Percentiles rank a stretch among this genome's conserved stretches.
Evolutionary conservation across 768 basidiomycete genomes (phyloP).

Genomic region (Suillus discolor): DNA sequence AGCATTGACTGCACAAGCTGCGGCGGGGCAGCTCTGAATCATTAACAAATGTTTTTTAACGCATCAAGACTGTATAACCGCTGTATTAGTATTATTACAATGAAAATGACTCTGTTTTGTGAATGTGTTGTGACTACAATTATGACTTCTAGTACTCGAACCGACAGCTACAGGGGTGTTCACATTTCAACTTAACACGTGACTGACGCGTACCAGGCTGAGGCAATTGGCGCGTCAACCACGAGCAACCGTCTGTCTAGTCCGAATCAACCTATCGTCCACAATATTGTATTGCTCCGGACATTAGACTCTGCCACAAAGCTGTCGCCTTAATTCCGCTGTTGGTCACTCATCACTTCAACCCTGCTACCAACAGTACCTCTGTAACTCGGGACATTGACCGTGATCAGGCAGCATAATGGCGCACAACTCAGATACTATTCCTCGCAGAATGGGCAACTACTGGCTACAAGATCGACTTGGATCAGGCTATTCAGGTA

Average conservation of each 20-base stretch:
- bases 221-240: constrained; percentile 7
- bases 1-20: constrained; percentile 27
- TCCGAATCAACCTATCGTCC: background rate
- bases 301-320: background rate
- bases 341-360: background rate
- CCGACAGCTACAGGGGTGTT: background rate
- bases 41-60: too few species aligned
- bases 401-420: constrained; percentile 14
- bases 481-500: constrained; percentile 77
- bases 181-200: constrained; percentile 20
- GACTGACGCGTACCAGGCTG: constrained; percentile 24
- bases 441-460: constrained; percentile 53
- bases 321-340: background rate
- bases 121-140: background rate
- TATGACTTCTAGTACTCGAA: background rate
- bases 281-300: constrained; percentile 5
- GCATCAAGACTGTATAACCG: background rate
- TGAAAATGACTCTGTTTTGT: background rate
- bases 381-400: background rate
- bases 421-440: constrained; percentile 15
- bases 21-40: constrained; percentile 20
- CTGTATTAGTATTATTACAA: background rate
- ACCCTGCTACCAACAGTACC: background rate
- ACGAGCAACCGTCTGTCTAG: background rate
- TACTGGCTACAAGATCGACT: constrained; percentile 60